Conservation (phyloP, 768 basidiomycete species). For the Cyathus striatus region DNA sequence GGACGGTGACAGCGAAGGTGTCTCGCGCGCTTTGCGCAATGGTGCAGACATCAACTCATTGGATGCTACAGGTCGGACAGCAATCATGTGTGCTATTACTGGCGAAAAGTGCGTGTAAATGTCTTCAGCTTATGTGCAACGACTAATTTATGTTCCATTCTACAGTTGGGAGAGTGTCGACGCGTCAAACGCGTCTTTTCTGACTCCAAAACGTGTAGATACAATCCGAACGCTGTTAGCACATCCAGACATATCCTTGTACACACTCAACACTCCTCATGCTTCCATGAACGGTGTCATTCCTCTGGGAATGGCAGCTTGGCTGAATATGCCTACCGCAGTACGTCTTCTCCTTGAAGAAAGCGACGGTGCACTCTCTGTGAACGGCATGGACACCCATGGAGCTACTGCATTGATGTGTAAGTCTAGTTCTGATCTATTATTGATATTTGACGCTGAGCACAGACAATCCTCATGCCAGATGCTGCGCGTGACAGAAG, state of each 20-base stretch:
- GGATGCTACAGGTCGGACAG: constrained; percentile 55
- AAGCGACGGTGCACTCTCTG: constrained; percentile 56
- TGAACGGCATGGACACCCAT: constrained; percentile 69
- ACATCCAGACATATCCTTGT: constrained; percentile 57
- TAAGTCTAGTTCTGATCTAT: constrained; percentile 32
- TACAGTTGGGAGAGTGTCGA: constrained; percentile 64
- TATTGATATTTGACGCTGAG: constrained; percentile 9
- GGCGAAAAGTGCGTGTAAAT: constrained; percentile 55
- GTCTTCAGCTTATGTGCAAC: not conserved
- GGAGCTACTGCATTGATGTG: constrained; percentile 84
- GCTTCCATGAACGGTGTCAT: constrained; percentile 67
- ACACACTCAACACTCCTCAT: constrained; percentile 72
- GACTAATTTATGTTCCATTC: not conserved
- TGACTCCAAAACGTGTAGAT: constrained; percentile 51
- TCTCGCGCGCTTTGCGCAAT: constrained; percentile 45
- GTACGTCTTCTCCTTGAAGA: constrained; percentile 64
- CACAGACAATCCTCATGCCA: constrained; percentile 20
- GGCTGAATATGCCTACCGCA: constrained; percentile 59
- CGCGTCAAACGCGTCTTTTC: constrained; percentile 67
- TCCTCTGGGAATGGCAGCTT: constrained; percentile 74
- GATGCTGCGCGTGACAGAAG: constrained; percentile 76
- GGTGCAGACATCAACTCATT: constrained; percentile 69
- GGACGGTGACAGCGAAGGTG: constrained; percentile 48
- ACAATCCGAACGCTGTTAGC: constrained; percentile 50
- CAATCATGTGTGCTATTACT: constrained; percentile 65